Conservation (phyloP, 1,284 basidiomycete genomes). For the Boletus albobrunnescens region DNA sequence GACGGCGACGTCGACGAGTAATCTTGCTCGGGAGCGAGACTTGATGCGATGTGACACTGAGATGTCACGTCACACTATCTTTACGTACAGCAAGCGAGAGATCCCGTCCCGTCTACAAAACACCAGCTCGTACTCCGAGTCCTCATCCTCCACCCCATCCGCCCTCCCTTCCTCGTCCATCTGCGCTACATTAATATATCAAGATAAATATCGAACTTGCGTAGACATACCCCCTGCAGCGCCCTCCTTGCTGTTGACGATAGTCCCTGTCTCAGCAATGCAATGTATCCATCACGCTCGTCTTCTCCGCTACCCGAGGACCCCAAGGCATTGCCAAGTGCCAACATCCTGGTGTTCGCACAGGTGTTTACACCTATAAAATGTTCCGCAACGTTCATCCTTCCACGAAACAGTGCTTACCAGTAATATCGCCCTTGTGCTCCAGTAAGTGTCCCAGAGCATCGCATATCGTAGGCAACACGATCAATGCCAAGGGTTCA, state of each 20-base stretch:
- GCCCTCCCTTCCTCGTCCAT: neutral
- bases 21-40: slow-evolving; percentile 18
- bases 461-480: slow-evolving; percentile 46
- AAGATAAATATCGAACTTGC: neutral
- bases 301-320: slow-evolving; percentile 11
- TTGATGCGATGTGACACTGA: slow-evolving; percentile 13
- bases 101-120: slow-evolving; percentile 16
- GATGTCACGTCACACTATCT: slow-evolving; percentile 20
- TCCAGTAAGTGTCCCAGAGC: slow-evolving; percentile 42
- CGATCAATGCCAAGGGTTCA: slow-evolving; percentile 46
- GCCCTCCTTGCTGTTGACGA: slow-evolving; percentile 7
- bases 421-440: slow-evolving; percentile 23
- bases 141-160: neutral
- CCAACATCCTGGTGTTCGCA: slow-evolving; percentile 51
- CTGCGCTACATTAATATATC: slow-evolving; percentile 9
- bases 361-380: slow-evolving; percentile 20
- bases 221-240: slow-evolving; percentile 11
- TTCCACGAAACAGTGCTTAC: slow-evolving; percentile 29
- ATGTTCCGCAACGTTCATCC: neutral
- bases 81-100: slow-evolving; percentile 25
- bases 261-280: slow-evolving; percentile 17
- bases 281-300: slow-evolving; percentile 6
- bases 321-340: slow-evolving; percentile 34
- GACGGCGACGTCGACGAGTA: slow-evolving; percentile 6
- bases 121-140: slow-evolving; percentile 17